Evolutionary conservation across 345 rosid species (phyloP), one percentile per base, ranked within the genome.

Genomic region (Lumnitzera racemosa): DNA sequence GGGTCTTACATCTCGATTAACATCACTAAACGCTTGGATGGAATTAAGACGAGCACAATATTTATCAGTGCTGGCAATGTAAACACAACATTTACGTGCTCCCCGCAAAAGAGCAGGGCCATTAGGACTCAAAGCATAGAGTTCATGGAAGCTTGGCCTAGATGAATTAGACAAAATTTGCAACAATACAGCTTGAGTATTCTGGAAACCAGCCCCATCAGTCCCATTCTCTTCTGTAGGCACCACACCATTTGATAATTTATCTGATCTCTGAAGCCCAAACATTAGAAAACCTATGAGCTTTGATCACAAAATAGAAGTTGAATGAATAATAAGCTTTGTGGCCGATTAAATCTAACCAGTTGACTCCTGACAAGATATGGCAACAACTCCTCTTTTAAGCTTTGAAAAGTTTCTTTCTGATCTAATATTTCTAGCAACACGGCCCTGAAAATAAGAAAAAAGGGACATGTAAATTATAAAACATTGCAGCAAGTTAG

Each of bases 341-440:
- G 55, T 65, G 62, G 51, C 20, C 59, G 61, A 29, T 29, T 61
- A 41, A 70, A 65, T 81, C 99, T 78, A 71, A 94, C 99, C 96
- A 90, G 78, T 83, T 94, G 99, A 50, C 82, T 90, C 66, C 84
- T 81, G 58, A 94, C 95, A 66, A 90, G 96, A 83, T 84, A 90
- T 41, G 97, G 99, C 67, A 94, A 73, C 16, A 94, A 78, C 72
- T 94, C 97, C 65, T 86, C 83, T 69, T 83, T 83, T 69, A 94
- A 70, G 82, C 97, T 86, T 64, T 74, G 90, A 57, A 86, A 90
- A 61, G 67, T 71, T 68, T 79, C 87, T 78, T 87, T 94, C 59
- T 72, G 82, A 65, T 70, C 76, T 68, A 94, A 65, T 63, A 88
- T 85, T 75, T 84, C 83, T 74, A 71, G 96, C 73, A 94, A 78